phyloP scores from a whole-genome alignment of 2,329 filamentous ascomycete genomes.

The Lecanicillium sp. region DNA sequence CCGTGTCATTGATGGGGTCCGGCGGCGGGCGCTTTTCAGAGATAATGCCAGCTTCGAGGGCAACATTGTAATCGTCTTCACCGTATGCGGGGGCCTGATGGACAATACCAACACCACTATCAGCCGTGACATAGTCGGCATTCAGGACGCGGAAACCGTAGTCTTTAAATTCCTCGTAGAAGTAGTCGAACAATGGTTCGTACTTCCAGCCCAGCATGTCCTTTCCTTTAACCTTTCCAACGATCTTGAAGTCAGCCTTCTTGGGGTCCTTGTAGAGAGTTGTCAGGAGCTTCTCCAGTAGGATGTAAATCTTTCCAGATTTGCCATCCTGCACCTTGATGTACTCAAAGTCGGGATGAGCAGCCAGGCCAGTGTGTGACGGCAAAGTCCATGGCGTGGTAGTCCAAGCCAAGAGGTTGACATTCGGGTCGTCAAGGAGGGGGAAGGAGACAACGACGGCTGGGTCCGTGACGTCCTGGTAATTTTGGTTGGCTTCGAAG shows the following conservation, averaged over 20 bases:
- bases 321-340: constrained; percentile 79
- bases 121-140: constrained; percentile 79
- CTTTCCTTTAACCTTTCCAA: constrained; percentile 73
- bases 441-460: constrained; percentile 87
- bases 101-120: constrained; percentile 88
- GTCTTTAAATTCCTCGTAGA: constrained; percentile 83
- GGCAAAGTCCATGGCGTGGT: constrained; percentile 84
- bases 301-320: constrained; percentile 75
- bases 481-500: constrained; percentile 91
- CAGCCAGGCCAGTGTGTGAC: constrained; percentile 71
- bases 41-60: constrained; percentile 69
- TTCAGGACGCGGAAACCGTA: constrained; percentile 75
- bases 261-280: constrained; percentile 93
- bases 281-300: constrained; percentile 73
- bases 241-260: constrained; percentile 84
- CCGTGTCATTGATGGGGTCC: constrained; percentile 82
- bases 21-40: constrained; percentile 72
- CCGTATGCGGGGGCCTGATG: constrained; percentile 91
- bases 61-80: constrained; percentile 91
- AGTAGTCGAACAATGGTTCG: constrained; percentile 82
- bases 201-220: constrained; percentile 88
- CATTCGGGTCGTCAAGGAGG: constrained; percentile 68
- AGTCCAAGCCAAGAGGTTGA: constrained; percentile 78
- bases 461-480: constrained; percentile 87
- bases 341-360: constrained; percentile 79